These are phyloP conservation scores for Strobilomyces dryophilus DNA, from an alignment of 768 basidiomycete species.

Conservation along the genomic window DNA sequence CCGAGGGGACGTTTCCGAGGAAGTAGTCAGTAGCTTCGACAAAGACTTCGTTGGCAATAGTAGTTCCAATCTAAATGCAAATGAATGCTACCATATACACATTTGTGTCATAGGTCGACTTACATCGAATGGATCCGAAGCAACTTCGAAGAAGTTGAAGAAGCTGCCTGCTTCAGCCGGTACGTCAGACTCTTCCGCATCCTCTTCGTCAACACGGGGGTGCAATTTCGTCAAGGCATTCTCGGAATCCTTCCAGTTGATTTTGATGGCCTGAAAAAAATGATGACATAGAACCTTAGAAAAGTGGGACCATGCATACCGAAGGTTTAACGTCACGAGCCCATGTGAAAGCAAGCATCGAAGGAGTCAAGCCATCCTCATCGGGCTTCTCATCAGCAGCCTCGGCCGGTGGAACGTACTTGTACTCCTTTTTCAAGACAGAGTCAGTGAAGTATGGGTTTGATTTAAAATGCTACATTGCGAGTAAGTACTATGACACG, in stretches of 20 bases:
- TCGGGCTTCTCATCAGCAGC: constrained; percentile 57
- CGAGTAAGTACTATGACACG: constrained; percentile 2
- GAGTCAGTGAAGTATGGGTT: constrained; percentile 79
- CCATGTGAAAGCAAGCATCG: constrained; percentile 82
- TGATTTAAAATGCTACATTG: constrained; percentile 69
- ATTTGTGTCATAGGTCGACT: constrained; percentile 24
- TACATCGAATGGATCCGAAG: constrained; percentile 65
- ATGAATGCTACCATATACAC: constrained; percentile 6
- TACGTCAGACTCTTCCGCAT: constrained; percentile 53
- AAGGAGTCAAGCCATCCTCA: constrained; percentile 68
- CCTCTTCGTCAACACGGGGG: constrained; percentile 56
- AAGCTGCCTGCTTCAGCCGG: constrained; percentile 73
- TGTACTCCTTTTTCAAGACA: constrained; percentile 80
- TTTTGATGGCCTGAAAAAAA: constrained; percentile 50
- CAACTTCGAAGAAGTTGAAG: constrained; percentile 82
- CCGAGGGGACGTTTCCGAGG: constrained; percentile 59
- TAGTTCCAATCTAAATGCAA: constrained; percentile 55
- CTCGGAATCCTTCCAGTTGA: constrained; percentile 77
- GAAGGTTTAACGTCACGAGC: constrained; percentile 64
- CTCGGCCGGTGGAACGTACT: constrained; percentile 53
- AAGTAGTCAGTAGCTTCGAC: constrained; percentile 80
- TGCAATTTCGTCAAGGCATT: constrained; percentile 78
- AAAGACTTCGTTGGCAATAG: constrained; percentile 76
- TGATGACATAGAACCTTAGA: background rate
- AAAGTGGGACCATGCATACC: constrained; percentile 37